Percentiles rank a stretch among this genome's conserved stretches.
phyloP scores from a whole-genome alignment of 2,329 filamentous ascomycete species.

The Penicillium vulpinum region DNA sequence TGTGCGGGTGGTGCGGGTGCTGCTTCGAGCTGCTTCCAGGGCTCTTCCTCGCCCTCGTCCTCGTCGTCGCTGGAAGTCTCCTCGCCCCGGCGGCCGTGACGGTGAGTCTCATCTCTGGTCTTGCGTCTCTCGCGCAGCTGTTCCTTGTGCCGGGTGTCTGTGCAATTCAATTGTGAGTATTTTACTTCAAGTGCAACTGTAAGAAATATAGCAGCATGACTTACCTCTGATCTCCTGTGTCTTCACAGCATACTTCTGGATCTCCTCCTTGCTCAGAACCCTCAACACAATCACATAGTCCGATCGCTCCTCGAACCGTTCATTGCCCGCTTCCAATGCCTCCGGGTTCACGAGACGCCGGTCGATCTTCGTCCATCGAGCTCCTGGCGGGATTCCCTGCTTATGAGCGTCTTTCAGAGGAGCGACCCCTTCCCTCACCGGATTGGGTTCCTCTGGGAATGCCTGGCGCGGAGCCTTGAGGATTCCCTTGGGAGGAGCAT shows the following conservation, averaged over 20 bases:
- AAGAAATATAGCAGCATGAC: constrained; percentile 24
- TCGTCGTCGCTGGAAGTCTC: constrained; percentile 41
- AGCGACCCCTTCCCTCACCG: constrained; percentile 84
- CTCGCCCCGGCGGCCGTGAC: constrained; percentile 29
- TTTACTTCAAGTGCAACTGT: not conserved
- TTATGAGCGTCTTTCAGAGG: constrained; percentile 83
- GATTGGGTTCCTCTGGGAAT: constrained; percentile 84
- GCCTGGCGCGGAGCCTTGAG: constrained; percentile 76
- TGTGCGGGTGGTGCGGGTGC: constrained; percentile 18
- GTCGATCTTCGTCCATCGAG: constrained; percentile 91
- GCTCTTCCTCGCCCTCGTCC: constrained; percentile 33
- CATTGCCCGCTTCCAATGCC: constrained; percentile 80
- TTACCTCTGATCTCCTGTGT: constrained; percentile 79
- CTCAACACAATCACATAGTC: constrained; percentile 92
- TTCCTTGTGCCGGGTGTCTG: constrained; percentile 41
- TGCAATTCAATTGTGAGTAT: constrained; percentile 15
- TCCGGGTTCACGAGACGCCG: constrained; percentile 86
- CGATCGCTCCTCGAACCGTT: constrained; percentile 86
- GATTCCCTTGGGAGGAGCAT: constrained; percentile 74
- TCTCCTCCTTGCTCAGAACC: constrained; percentile 84
- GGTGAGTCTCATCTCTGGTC: constrained; percentile 47
- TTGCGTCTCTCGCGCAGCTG: constrained; percentile 39
- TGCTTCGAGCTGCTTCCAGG: constrained; percentile 35
- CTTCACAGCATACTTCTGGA: constrained; percentile 78
- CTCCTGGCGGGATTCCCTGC: constrained; percentile 72